These are phyloP conservation scores for Hypsizygus ulmarius DNA, from an alignment of 1,284 basidiomycete species.

Conservation along the genomic window DNA sequence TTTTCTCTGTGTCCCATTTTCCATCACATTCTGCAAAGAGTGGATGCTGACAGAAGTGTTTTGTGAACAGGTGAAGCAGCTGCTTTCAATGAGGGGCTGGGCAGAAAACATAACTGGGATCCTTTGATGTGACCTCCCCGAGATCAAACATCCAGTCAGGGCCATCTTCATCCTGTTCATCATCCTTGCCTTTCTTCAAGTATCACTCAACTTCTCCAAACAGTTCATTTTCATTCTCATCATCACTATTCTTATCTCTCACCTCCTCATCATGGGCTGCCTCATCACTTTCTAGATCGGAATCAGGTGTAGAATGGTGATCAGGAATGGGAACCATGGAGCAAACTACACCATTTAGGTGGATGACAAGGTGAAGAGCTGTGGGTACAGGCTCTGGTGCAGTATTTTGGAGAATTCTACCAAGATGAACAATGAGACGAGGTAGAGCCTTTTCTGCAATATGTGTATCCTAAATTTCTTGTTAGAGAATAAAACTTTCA, in stretches of 20 bases:
- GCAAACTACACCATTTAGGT: background rate
- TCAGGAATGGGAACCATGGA: background rate
- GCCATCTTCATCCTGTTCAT: constrained; percentile 25
- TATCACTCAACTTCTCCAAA: constrained; percentile 1
- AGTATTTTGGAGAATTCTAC: background rate
- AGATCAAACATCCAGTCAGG: constrained; percentile 33
- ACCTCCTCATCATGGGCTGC: background rate
- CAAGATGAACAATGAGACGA: background rate
- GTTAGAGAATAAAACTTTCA: background rate
- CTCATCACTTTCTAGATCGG: background rate
- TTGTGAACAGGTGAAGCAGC: constrained; percentile 28
- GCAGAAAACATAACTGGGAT: constrained; percentile 31
- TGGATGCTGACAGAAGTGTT: constrained; percentile 33
- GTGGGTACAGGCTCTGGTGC: background rate
- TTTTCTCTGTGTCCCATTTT: constrained; percentile 14
- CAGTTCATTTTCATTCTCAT: background rate
- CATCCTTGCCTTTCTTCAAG: constrained; percentile 2
- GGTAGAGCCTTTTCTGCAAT: background rate
- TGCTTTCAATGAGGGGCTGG: constrained; percentile 27
- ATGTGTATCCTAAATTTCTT: background rate
- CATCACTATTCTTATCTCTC: background rate
- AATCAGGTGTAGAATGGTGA: background rate
- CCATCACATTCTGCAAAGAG: constrained; percentile 21
- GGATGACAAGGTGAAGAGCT: background rate
- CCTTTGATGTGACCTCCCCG: constrained; percentile 19